Evolutionary conservation across 2,329 filamentous ascomycete genomes (phyloP).

Genomic region (Aulographum hederae): DNA sequence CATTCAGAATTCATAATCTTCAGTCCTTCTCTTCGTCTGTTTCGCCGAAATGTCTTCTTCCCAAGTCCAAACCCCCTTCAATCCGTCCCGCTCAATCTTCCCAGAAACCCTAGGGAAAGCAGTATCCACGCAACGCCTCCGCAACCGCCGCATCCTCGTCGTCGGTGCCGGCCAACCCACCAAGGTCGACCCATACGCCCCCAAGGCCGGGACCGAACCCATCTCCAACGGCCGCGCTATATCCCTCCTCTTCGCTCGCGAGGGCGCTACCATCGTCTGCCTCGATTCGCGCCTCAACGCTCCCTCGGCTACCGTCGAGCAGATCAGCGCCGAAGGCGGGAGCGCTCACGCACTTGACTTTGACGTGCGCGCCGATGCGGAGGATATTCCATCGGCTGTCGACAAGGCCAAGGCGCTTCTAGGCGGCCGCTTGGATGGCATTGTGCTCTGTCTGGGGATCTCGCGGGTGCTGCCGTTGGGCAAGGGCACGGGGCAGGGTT

Average conservation of each 20-base stretch:
- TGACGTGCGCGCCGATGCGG: background rate
- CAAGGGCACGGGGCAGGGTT: slow-evolving; percentile 1
- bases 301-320: slow-evolving; percentile 1
- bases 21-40: no score
- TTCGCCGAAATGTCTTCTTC: no score
- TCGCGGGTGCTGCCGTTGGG: background rate
- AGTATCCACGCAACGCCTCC: background rate
- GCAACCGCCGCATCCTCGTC: background rate
- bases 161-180: slow-evolving; percentile 2
- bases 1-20: no score
- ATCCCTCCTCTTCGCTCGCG: slow-evolving; percentile 1
- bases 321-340: slow-evolving; percentile 1
- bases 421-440: slow-evolving; percentile 1
- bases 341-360: slow-evolving; percentile 1
- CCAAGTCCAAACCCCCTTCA: no score
- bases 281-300: background rate
- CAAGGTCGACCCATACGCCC: background rate
- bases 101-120: slow-evolving; percentile 1
- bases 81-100: slow-evolving; percentile 1
- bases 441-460: slow-evolving; percentile 1
- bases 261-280: slow-evolving; percentile 1
- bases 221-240: slow-evolving; percentile 2
- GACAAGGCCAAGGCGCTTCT: slow-evolving; percentile 1
- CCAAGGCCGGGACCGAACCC: no score
- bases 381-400: background rate